Base-by-base conservation (phyloP, 805 yeast species). In the Yamadazyma tumulicola region DNA sequence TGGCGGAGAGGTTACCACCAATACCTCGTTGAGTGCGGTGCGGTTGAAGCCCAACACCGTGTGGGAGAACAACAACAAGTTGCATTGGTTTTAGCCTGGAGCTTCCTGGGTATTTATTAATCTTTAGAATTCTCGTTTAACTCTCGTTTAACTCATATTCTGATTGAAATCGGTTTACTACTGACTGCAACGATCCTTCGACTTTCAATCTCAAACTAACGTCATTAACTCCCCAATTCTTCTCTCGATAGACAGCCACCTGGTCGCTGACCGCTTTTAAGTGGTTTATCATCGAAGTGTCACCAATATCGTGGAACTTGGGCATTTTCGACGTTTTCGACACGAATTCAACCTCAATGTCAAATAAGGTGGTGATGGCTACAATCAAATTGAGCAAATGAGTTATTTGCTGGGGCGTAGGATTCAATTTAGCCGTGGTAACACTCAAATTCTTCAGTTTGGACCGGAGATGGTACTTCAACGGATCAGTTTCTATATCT, bases 381-480 rank as follows among this genome's bases (percentile, higher is more conserved):
- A 63, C 50, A 7, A 61, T 49, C 9, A 53, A 43, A 34, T 45
- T 47, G 16, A 65, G 45, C 12, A 64, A 41, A 13, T 45, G 34
- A 26, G 46, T 45, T 14, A 55, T 41, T 6, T 52, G 32, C 3
- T 26, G 28, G 1, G 43, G 37, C 39, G 57, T 45, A 17, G 33
- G 36, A 13, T 46, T 39, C 41, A 67, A 53, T 35, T 61, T 61
- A 6, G 56, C 54, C 6, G 71, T 68, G 20, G 55, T 42, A 3
- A 42, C 47, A 12, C 60, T 54, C 17, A 67, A 46, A 8, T 45
- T 45, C 38, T 67, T 67, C 11, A 61, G 54, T 5, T 48, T 35
- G 1, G 70, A 54, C 24, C 79, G 52, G 19, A 74, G 56, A 38
- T 75, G 80, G 43, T 67, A 75, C 35, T 59, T 57, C 12, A 70